These are phyloP conservation scores for Solanum peruvianum DNA, from an alignment of 257 asterid species.

Conservation along the genomic window DNA sequence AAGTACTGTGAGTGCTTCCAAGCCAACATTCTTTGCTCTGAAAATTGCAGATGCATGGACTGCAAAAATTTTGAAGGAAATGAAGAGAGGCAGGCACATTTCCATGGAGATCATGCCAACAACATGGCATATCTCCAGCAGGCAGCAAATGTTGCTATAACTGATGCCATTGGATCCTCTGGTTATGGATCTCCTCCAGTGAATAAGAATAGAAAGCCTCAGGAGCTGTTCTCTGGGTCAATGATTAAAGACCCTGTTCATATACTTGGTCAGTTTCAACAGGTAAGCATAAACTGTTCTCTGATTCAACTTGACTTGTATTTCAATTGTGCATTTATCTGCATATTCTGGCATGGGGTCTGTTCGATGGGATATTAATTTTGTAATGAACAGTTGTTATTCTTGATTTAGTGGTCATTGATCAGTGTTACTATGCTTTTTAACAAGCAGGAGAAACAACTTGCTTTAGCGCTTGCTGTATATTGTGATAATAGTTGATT, in stretches of 20 bases:
- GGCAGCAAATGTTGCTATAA: conserved; percentile 20
- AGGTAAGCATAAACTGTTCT: conserved; percentile 9
- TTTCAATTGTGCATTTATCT: neutral
- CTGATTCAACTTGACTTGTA: neutral
- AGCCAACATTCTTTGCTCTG: conserved; percentile 19
- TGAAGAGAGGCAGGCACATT: conserved; percentile 13
- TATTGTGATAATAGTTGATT: neutral
- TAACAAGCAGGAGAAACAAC: neutral
- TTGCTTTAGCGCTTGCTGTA: neutral
- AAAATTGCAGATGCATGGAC: conserved; percentile 19
- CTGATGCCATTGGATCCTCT: conserved; percentile 14
- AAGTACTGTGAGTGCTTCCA: conserved; percentile 27
- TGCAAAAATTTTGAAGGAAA: conserved; percentile 15
- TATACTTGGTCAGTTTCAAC: conserved; percentile 4
- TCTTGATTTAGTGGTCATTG: neutral
- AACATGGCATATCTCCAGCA: conserved; percentile 2
- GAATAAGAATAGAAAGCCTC: conserved; percentile 9
- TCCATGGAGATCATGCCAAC: conserved; percentile 8
- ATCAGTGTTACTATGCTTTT: neutral
- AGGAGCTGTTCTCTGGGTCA: conserved; percentile 7
- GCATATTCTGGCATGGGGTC: neutral
- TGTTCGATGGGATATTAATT: neutral
- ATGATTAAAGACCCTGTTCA: conserved; percentile 1
- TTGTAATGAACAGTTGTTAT: neutral
- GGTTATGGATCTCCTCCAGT: conserved; percentile 19